Base-by-base conservation (phyloP, 1,284 basidiomycete species). In the Microbotryum saponariae region DNA sequence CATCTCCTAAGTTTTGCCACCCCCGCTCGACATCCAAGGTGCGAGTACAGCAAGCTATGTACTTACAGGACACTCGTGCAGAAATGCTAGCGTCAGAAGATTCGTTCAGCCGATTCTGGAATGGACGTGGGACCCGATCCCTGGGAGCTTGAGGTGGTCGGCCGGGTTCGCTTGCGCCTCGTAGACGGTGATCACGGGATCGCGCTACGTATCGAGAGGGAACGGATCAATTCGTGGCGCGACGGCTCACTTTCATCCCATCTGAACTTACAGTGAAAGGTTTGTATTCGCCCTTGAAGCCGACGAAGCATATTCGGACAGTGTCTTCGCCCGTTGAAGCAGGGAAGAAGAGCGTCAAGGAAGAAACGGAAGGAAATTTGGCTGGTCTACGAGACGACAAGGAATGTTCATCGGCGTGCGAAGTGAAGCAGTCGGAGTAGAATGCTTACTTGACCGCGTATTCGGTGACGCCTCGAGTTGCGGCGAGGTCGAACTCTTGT, bases 271-370 rank as follows among this genome's bases (percentile, higher is more conserved):
- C 66, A 0, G 57, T 68, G n/a, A 68, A 18, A 0, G 62, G 46
- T 7, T 58, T 56, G 48, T 59, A 70, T 45, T 72, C 71, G 31
- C 72, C 72, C 56, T 67, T 69, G 62, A 73, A 73, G 12, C 72
- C 72, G 52, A 73, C 47, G 58, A 68, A 73, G 49, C 57, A 69
- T 25, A 73, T 61, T 21, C 71, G 67, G 16, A 67, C 67, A 16
- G 67, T 66, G 27, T 71, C 70, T 52, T 69, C 72, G 20, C 72
- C 71, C 23, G 67, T 62, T 42, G 71, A 71, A 6, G 67, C 59
- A 21, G 71, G 71, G 62, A 73, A 72, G 63, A 73, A 73, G 31
- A 73, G 68, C 0, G 72, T 72, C 27, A 73, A 56, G 44, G 60
- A 59, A 5, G 58, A 59, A 14, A 69, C 63, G 0, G 66, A 52